Evolutionary conservation across 306 rosid genomes (phyloP).

Genomic region (Begonia peltatifolia): DNA sequence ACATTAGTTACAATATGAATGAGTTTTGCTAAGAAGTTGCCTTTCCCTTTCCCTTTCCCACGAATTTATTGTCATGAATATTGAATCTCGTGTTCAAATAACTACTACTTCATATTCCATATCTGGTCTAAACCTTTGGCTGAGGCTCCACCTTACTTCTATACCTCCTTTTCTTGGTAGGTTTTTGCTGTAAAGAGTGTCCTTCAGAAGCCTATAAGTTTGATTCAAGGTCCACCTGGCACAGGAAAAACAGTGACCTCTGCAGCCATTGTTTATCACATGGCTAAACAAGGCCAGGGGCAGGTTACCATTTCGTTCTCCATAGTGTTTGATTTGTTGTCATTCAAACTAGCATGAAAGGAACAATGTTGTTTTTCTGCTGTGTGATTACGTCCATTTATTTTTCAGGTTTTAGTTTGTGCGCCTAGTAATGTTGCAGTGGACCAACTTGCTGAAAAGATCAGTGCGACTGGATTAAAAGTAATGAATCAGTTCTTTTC

Average conservation of each 20-base stretch:
- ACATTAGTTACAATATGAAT: too few species aligned
- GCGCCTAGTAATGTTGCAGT: constrained; percentile 99
- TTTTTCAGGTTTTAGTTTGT: constrained; percentile 83
- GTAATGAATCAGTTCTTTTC: constrained; percentile 18
- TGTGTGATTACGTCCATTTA: too few species aligned
- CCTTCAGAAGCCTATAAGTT: constrained; percentile 96
- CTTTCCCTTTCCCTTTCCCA: too few species aligned
- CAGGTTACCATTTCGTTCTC: constrained; percentile 30
- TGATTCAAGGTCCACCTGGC: constrained; percentile 99
- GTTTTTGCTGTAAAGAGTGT: constrained; percentile 98
- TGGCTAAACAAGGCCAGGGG: constrained; percentile 99
- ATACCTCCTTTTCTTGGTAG: constrained; percentile 15
- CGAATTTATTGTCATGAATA: too few species aligned
- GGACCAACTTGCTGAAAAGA: constrained; percentile 95
- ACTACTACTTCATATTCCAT: too few species aligned
- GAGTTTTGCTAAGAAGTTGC: too few species aligned
- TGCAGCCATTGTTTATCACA: constrained; percentile 98
- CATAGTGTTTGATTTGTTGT: too few species aligned
- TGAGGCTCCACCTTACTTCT: too few species aligned
- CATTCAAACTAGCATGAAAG: too few species aligned
- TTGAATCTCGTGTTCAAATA: too few species aligned
- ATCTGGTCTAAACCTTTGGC: too few species aligned
- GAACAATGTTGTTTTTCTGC: too few species aligned
- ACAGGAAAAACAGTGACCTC: constrained; percentile 98
- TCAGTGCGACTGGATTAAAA: constrained; percentile 96